phyloP scores from a whole-genome alignment of 1,284 basidiomycete species.

The Naganishia sp. region DNA sequence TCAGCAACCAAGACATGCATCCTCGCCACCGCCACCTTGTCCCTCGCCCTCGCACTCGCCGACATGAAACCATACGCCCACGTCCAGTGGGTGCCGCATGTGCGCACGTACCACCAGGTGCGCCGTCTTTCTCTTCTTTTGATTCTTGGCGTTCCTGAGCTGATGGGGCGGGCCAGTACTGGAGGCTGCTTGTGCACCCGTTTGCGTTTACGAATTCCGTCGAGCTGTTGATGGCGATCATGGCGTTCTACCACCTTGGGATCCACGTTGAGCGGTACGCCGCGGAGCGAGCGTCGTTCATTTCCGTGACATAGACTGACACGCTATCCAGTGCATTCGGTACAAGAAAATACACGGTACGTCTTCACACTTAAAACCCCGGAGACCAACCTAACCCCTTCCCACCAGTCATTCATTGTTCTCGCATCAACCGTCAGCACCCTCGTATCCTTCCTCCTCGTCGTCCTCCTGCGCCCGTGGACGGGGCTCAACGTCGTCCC shows the following conservation, averaged over 20 bases:
- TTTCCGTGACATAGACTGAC: background rate
- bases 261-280: slow-evolving; percentile 69
- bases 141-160: too few relatives aligned
- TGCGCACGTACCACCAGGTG: slow-evolving; percentile 55
- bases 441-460: slow-evolving; percentile 64
- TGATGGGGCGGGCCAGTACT: slow-evolving; percentile 64
- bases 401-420: slow-evolving; percentile 70
- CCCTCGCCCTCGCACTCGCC: slow-evolving; percentile 71
- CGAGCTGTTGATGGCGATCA: slow-evolving; percentile 74
- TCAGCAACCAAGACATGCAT: slow-evolving; percentile 60
- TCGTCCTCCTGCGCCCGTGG: slow-evolving; percentile 60
- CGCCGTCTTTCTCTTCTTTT: slow-evolving; percentile 30
- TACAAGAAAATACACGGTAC: slow-evolving; percentile 80
- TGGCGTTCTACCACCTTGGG: slow-evolving; percentile 72
- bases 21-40: slow-evolving; percentile 66
- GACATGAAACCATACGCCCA: slow-evolving; percentile 85
- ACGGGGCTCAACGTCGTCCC: slow-evolving; percentile 71
- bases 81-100: slow-evolving; percentile 61
- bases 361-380: slow-evolving; percentile 43
- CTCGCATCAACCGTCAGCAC: slow-evolving; percentile 68
- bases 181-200: slow-evolving; percentile 75
- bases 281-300: too few relatives aligned
- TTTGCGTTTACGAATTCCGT: slow-evolving; percentile 79
- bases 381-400: slow-evolving; percentile 1
- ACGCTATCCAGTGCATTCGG: slow-evolving; percentile 65